Evolutionary conservation across 345 rosid species (phyloP), one percentile per base, ranked within the genome.

Genomic region (Bretschneidera sinensis): DNA sequence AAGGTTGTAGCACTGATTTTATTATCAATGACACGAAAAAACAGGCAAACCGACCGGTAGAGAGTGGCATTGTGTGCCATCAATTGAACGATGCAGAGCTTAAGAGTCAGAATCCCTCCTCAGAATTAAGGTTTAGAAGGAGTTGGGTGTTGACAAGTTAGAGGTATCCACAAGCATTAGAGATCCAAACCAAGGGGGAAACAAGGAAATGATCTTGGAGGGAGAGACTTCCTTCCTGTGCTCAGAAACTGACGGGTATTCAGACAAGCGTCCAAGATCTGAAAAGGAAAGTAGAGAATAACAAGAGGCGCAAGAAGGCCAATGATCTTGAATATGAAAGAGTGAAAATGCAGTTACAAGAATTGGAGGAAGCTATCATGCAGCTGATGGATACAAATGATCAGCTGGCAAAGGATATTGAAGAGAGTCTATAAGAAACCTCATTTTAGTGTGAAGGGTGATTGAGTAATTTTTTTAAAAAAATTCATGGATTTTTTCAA

Each of bases 221-320:
- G n/a, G n/a, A 90, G 70, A 83, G 88, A 63, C 89, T 84, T 50
- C 74, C 76, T 73, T 79, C 90, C 2, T 89, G 87, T 69, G 81
- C 87, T 57, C 79, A 84, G 67, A 89, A 80, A 69, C 60, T 92
- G 58, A 81, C 78, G 10, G 78, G 74, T 64, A 87, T 92, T 43
- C 81, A 79, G 55, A 63, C 77, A 52, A 76, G 76, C 7, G 67
- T 89, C 45, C 78, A 81, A 61, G 95, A 83, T 19, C 67, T 89
- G 73, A 89, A 78, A 77, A 84, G 63, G 67, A 84, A 83, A 75
- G 80, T 78, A 62, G 92, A 83, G 65, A 45, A 71, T 48, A 81
- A 67, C 50, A 86, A 85, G 83, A 78, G 72, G 66, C 78, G 74
- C 78, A 83, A 75, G 57, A 80, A 72, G 68, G 76, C 71, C 33